Evolutionary conservation across 2,329 filamentous ascomycete genomes (phyloP), one percentile per base, ranked within the genome.

Genomic region (Exophiala sideris): DNA sequence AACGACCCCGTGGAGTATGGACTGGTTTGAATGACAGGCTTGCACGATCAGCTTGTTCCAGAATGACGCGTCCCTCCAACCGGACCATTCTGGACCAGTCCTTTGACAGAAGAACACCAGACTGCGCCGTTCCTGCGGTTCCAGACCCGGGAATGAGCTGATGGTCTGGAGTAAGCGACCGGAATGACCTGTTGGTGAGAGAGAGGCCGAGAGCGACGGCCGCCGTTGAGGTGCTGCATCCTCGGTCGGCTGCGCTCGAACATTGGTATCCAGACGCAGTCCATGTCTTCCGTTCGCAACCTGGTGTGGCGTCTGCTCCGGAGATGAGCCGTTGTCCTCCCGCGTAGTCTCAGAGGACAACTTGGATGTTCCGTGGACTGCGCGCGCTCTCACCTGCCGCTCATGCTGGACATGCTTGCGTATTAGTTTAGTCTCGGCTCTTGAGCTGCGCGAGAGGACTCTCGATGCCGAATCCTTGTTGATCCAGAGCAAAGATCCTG

Each of bases 21-120:
- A 63, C 32, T 59, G 65, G 44, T 67, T 64, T 9, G 64, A 57
- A 38, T 67, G 64, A 32, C 61, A 66, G 10, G 65, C 64, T 45
- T 67, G 66, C 45, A 67, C 58, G 7, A 68, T 63, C 2, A 67
- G 45, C 14, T 62, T 58, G 45, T 60, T 65, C 66, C 66, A 68
- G 38, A 68, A 67, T 10, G 55, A 48, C 9, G 58, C 60, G 48
- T 62, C 60, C 16, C 55, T 54, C 52, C 58, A 62, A 21, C 60
- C 60, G 9, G 60, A 62, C 60, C 60, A 62, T 40, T 62, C 57
- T 33, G 58, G 60, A 3, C 52, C 60, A 1, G 60, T 62, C 24
- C 57, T 48, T 34, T 60, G 58, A 35, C 58, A 60, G 50, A 60
- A 62, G 45, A 62, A 62, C 8, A 58, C 50, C 34, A 62, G 45